Evolutionary conservation across 2,329 filamentous ascomycete genomes (phyloP).

Genomic region (Nemania bipapillata): DNA sequence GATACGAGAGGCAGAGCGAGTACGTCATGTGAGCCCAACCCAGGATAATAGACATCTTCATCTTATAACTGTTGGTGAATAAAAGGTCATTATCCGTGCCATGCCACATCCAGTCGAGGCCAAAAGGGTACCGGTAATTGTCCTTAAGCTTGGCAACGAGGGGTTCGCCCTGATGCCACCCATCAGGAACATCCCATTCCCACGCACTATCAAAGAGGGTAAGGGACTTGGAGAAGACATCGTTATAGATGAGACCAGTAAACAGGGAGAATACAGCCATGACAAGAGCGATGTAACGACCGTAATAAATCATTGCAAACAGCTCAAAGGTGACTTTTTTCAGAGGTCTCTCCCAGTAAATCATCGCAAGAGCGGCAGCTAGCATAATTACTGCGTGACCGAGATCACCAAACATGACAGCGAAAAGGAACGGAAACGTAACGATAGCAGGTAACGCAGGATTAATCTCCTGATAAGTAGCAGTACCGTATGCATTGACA

Average conservation of each 20-base stretch:
- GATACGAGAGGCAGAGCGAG: slow-evolving; percentile 88
- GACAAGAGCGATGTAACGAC: slow-evolving; percentile 96
- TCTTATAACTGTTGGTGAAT: slow-evolving; percentile 99
- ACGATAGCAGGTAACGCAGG: slow-evolving; percentile 94
- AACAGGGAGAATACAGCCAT: slow-evolving; percentile 98
- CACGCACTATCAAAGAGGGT: slow-evolving; percentile 90
- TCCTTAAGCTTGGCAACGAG: slow-evolving; percentile 74
- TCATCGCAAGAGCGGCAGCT: slow-evolving; percentile 85
- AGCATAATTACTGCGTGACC: slow-evolving; percentile 94
- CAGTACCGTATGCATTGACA: slow-evolving; percentile 96
- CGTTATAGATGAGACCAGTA: slow-evolving; percentile 97
- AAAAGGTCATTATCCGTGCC: slow-evolving; percentile 93
- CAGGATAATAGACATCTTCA: slow-evolving; percentile 98
- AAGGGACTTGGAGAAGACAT: slow-evolving; percentile 93
- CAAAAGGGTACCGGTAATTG: slow-evolving; percentile 91
- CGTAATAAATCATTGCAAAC: slow-evolving; percentile 98
- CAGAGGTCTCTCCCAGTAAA: slow-evolving; percentile 92
- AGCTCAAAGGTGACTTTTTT: slow-evolving; percentile 94
- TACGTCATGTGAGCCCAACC: slow-evolving; percentile 99
- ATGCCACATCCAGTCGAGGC: slow-evolving; percentile 96
- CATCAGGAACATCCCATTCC: slow-evolving; percentile 76
- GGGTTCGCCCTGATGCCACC: slow-evolving; percentile 72
- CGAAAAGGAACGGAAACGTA: slow-evolving; percentile 99
- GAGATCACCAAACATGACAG: slow-evolving; percentile 99
- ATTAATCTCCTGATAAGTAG: slow-evolving; percentile 97